Percentiles rank a stretch among this genome's conserved stretches.
phyloP scores from a whole-genome alignment of 2,329 filamentous ascomycete genomes.

The Curvularia sp. region DNA sequence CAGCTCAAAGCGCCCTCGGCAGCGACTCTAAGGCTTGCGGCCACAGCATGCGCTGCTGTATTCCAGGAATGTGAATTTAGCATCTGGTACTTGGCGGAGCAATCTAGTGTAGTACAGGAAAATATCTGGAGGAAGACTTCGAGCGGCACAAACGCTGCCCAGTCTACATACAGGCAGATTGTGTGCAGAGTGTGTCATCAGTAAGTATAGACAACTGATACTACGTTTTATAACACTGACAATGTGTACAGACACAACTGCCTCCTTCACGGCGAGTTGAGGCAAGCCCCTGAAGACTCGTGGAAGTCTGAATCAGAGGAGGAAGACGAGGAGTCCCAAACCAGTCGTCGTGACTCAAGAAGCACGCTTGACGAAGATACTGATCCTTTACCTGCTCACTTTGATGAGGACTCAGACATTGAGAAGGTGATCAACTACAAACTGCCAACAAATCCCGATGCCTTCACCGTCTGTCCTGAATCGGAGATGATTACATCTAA shows the following conservation, averaged over 20 bases:
- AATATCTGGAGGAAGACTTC: constrained; percentile 14
- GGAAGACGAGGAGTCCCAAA: constrained; percentile 12
- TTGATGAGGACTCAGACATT: constrained; percentile 28
- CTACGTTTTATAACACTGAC: constrained; percentile 4
- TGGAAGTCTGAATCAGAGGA: constrained; percentile 14
- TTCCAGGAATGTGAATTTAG: constrained; percentile 45
- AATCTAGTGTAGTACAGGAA: constrained; percentile 27
- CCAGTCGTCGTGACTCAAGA: constrained; percentile 8
- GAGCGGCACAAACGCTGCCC: constrained; percentile 1
- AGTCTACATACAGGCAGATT: constrained; percentile 29
- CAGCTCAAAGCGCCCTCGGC: constrained; percentile 36
- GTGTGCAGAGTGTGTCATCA: constrained; percentile 44
- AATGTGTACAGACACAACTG: constrained; percentile 44
- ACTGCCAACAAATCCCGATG: constrained; percentile 23
- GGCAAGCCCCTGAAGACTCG: constrained; percentile 35
- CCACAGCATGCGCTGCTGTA: constrained; percentile 49
- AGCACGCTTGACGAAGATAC: not conserved
- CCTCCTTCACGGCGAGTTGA: constrained; percentile 52
- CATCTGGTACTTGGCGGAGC: constrained; percentile 52
- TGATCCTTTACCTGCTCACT: constrained; percentile 17
- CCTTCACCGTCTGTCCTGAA: constrained; percentile 15
- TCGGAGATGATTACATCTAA: constrained; percentile 4
- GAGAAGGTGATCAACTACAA: constrained; percentile 39
- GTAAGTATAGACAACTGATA: constrained; percentile 25
- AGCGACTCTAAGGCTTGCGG: constrained; percentile 40